These are phyloP conservation scores for Suillus paluster DNA, from an alignment of 768 basidiomycete genomes.

Conservation along the genomic window DNA sequence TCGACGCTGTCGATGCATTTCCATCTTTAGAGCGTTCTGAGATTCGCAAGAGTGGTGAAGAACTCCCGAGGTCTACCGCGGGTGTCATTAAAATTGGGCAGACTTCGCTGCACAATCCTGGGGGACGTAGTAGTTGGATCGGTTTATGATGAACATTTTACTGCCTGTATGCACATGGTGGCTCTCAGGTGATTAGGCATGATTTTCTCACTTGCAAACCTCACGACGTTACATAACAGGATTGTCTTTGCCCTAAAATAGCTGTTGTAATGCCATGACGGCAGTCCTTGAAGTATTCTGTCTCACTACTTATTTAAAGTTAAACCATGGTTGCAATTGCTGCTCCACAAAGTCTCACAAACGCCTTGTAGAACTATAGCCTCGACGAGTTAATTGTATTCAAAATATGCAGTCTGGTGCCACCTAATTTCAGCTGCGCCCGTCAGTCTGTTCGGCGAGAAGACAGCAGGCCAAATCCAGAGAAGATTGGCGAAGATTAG, in stretches of 20 bases:
- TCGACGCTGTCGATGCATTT: constrained; percentile 64
- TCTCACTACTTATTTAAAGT: neutral
- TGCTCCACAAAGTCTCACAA: neutral
- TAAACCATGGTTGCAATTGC: neutral
- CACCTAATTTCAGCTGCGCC: neutral
- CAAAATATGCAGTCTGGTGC: neutral
- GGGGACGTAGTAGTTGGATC: constrained; percentile 92
- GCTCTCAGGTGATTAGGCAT: neutral
- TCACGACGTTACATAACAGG: constrained; percentile 2
- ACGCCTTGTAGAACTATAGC: neutral
- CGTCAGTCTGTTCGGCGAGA: no score
- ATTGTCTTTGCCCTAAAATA: constrained; percentile 4
- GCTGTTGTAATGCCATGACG: neutral
- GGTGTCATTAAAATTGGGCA: constrained; percentile 89
- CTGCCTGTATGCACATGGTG: neutral
- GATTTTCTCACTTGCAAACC: neutral
- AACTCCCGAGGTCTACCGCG: constrained; percentile 31
- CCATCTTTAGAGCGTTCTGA: constrained; percentile 24
- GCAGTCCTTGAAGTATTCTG: neutral
- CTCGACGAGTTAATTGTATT: neutral
- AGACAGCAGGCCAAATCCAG: neutral
- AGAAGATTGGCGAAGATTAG: neutral
- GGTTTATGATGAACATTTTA: constrained; percentile 56
- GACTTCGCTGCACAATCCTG: constrained; percentile 89
- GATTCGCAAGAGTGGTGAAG: constrained; percentile 12